A percentile compares a stretch with the other conserved stretches of the same genome.
Conservation (phyloP, 1,139 yeast genomes). For the Geotrichum histeridarum region DNA sequence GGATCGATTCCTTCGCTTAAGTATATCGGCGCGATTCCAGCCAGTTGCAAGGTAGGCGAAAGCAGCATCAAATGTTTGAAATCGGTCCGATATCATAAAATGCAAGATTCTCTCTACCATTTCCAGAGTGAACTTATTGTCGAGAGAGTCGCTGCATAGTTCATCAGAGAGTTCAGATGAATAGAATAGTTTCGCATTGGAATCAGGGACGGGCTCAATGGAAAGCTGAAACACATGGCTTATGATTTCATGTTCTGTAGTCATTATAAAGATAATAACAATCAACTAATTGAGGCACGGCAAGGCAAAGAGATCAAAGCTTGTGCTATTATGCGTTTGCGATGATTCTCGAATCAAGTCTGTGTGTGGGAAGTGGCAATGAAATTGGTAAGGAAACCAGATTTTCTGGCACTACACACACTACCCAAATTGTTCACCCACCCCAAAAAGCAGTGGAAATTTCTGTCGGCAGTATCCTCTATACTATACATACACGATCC, state of each 20-base stretch:
- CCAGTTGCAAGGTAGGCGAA: not conserved
- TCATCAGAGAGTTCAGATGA: conserved; percentile 20
- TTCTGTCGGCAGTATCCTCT: not conserved
- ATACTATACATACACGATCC: too few relatives aligned
- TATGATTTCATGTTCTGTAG: conserved; percentile 19
- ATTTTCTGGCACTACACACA: not conserved
- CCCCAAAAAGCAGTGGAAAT: not conserved
- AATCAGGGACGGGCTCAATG: conserved; percentile 20
- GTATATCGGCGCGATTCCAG: conserved; percentile 9
- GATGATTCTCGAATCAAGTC: too few relatives aligned
- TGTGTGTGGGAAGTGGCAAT: not conserved
- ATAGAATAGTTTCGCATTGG: conserved; percentile 11
- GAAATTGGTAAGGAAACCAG: not conserved
- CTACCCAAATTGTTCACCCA: too few relatives aligned
- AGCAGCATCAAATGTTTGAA: not conserved
- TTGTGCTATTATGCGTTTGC: too few relatives aligned
- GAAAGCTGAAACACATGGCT: conserved; percentile 24
- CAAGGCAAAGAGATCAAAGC: too few relatives aligned
- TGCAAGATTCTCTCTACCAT: not conserved
- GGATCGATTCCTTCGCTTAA: not conserved
- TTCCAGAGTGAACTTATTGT: not conserved
- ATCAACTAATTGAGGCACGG: too few relatives aligned
- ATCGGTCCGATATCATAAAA: not conserved
- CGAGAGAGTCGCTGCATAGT: conserved; percentile 19
- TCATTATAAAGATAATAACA: not conserved